Conservation (phyloP, 345 rosid genomes). For the Chamaenerion angustifolium region DNA sequence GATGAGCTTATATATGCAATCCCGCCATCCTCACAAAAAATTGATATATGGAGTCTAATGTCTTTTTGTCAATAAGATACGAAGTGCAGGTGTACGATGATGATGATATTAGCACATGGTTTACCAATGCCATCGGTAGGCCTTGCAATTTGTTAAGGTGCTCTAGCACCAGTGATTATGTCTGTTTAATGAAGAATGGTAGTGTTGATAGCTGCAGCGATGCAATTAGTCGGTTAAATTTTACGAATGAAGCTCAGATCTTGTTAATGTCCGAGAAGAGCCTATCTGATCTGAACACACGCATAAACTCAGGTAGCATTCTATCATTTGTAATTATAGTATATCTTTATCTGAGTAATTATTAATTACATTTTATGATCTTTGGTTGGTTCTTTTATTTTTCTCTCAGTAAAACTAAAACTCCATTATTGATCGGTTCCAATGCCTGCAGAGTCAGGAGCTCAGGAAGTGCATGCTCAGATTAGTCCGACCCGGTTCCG, state of each 20-base stretch:
- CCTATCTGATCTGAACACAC: constrained; percentile 52
- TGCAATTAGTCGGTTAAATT: constrained; percentile 43
- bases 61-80: constrained; percentile 28
- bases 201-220: constrained; percentile 45
- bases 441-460: constrained; percentile 17
- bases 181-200: constrained; percentile 23
- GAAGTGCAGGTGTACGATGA: constrained; percentile 33
- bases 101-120: constrained; percentile 56
- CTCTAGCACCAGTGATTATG: constrained; percentile 21
- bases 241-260: constrained; percentile 88
- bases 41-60: not conserved
- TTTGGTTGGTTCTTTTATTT: too few relatives aligned
- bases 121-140: constrained; percentile 58
- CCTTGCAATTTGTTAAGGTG: constrained; percentile 52
- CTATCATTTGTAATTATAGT: not conserved
- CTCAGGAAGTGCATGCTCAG: constrained; percentile 14
- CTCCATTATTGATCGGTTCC: constrained; percentile 9
- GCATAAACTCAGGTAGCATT: constrained; percentile 40
- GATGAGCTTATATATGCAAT: not conserved
- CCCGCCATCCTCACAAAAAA: not conserved
- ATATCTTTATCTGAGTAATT: not conserved
- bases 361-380: not conserved
- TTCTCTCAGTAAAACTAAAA: not conserved
- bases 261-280: constrained; percentile 77
- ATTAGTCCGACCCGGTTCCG: constrained; percentile 61